Evolutionary conservation across 2,329 filamentous ascomycete genomes (phyloP).

Genomic region (Nigrospora sphaerica): DNA sequence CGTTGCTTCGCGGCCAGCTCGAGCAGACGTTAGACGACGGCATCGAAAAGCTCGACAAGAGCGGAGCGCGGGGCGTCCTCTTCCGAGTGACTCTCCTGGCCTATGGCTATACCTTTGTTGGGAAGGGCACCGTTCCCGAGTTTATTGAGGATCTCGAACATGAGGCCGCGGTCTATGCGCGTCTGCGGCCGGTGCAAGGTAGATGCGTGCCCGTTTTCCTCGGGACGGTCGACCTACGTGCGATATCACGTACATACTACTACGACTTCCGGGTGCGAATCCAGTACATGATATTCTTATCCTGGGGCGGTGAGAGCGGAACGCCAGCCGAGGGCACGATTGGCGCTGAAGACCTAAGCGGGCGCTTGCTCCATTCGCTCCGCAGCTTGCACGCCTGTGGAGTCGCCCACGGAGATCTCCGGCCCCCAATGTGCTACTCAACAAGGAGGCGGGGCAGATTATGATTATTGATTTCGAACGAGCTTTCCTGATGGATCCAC

Average conservation of each 20-base stretch:
- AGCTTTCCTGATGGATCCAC: constrained; percentile 10
- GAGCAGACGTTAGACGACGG: constrained; percentile 19
- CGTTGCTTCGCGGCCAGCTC: constrained; percentile 23
- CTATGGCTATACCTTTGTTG: constrained; percentile 34
- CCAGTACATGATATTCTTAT: constrained; percentile 25
- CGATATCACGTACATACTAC: constrained; percentile 23
- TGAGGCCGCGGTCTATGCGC: constrained; percentile 26
- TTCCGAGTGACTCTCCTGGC: constrained; percentile 32
- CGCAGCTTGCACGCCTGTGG: constrained; percentile 14
- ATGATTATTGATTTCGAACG: constrained; percentile 26
- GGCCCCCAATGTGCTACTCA: constrained; percentile 18
- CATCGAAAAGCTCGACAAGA: constrained; percentile 16
- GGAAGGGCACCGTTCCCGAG: constrained; percentile 28
- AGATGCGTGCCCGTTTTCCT: constrained; percentile 28
- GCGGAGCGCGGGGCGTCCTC: constrained; percentile 28
- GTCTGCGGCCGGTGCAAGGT: constrained; percentile 26
- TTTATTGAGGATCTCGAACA: constrained; percentile 26
- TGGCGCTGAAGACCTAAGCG: background rate
- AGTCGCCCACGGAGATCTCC: constrained; percentile 18
- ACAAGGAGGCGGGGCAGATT: constrained; percentile 12
- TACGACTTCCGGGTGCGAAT: constrained; percentile 23
- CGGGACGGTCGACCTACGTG: constrained; percentile 26
- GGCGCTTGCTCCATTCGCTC: constrained; percentile 8
- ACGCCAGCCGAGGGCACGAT: background rate
- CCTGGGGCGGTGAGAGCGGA: constrained; percentile 20